Evolutionary conservation across 805 yeast species (phyloP).

Genomic region (Kodamaea lidongshanica): DNA sequence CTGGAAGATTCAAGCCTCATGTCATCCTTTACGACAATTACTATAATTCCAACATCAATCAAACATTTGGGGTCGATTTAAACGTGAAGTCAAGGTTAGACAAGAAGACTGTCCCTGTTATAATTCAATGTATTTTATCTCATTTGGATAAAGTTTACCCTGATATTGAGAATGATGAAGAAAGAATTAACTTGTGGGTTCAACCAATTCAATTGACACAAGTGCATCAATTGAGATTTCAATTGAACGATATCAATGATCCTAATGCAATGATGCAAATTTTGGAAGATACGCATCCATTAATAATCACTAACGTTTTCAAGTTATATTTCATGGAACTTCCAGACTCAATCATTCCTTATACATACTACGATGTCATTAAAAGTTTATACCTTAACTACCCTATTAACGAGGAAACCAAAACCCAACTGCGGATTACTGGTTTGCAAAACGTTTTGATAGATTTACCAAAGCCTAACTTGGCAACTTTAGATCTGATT

Average conservation of each 20-base stretch:
- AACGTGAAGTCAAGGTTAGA: slow-evolving; percentile 68
- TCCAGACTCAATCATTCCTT: slow-evolving; percentile 70
- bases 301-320: slow-evolving; percentile 59
- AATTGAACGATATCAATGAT: slow-evolving; percentile 38
- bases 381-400: slow-evolving; percentile 54
- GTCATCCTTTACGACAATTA: slow-evolving; percentile 75
- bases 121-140: slow-evolving; percentile 57
- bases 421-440: slow-evolving; percentile 49
- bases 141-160: slow-evolving; percentile 71
- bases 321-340: slow-evolving; percentile 72
- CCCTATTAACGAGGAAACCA: slow-evolving; percentile 28
- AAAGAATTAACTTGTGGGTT: slow-evolving; percentile 63
- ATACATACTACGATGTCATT: slow-evolving; percentile 58
- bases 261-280: slow-evolving; percentile 26
- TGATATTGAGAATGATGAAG: slow-evolving; percentile 59
- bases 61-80: slow-evolving; percentile 75
- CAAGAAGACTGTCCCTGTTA: slow-evolving; percentile 61
- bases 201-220: slow-evolving; percentile 54
- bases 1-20: slow-evolving; percentile 70
- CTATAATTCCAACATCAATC: slow-evolving; percentile 59
- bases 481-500: slow-evolving; percentile 78
- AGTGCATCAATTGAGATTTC: slow-evolving; percentile 56
- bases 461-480: slow-evolving; percentile 61
- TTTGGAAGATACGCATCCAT: slow-evolving; percentile 41
- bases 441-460: slow-evolving; percentile 62